phyloP scores from a whole-genome alignment of 2,329 filamentous ascomycete species.

The Alternaria arborescens region DNA sequence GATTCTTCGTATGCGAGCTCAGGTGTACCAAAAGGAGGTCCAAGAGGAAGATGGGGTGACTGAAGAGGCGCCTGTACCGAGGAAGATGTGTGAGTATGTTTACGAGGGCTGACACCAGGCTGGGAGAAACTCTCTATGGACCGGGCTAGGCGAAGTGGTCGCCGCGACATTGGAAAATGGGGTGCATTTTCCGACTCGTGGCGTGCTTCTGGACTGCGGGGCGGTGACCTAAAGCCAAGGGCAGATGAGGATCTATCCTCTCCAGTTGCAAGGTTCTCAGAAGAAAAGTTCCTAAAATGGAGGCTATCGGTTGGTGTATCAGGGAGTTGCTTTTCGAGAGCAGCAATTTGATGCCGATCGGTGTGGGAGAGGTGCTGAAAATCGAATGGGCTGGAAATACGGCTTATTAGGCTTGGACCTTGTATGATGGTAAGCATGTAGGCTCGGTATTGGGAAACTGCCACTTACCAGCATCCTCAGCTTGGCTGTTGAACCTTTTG shows the following conservation, averaged over 20 bases:
- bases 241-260: constrained; percentile 29
- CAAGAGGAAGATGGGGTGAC: constrained; percentile 45
- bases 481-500: constrained; percentile 32
- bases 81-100: constrained; percentile 50
- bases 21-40: constrained; percentile 28
- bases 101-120: constrained; percentile 56
- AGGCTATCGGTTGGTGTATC: constrained; percentile 56
- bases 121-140: constrained; percentile 65
- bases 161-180: constrained; percentile 21
- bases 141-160: constrained; percentile 39
- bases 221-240: constrained; percentile 30
- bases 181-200: constrained; percentile 19
- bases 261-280: constrained; percentile 30
- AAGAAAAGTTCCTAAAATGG: constrained; percentile 39
- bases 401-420: constrained; percentile 41
- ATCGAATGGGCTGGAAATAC: constrained; percentile 69
- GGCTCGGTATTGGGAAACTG: not conserved
- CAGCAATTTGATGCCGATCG: constrained; percentile 62
- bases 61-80: constrained; percentile 52
- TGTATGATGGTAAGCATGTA: constrained; percentile 16
- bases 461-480: constrained; percentile 39
- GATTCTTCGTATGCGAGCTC: constrained; percentile 22
- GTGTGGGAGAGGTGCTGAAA: constrained; percentile 72
- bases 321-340: constrained; percentile 59
- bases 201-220: constrained; percentile 31